Base-by-base conservation (phyloP, 1,284 basidiomycete genomes). In the Papiliotrema flavescens region DNA sequence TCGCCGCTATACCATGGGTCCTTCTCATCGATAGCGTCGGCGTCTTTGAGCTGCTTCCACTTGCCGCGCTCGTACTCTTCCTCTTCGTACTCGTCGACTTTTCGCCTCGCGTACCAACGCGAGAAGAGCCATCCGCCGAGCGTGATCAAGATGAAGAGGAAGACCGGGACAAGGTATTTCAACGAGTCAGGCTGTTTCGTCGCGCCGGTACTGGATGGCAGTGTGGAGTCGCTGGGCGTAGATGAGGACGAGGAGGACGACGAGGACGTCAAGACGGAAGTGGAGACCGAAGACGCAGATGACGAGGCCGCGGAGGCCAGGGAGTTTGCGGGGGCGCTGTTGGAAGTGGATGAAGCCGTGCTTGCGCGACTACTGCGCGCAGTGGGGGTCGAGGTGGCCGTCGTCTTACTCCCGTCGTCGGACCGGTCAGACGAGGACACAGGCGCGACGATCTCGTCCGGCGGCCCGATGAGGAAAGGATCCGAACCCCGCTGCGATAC, bases 101-200 rank as follows among this genome's bases (percentile, higher is more conserved):
- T 47, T 26, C 11, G n/a, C 8, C 51, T 48, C 9, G 34, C 49
- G n/a, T 57, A 54, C 36, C 51, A 61, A 46, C 49, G 51, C n/a
- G 51, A 49, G 42, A 53, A 61, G 8, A 49, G 39, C 45, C 53
- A 63, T 3, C 50, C 59, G n/a, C 17, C 43, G 17, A 65, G 20
- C 15, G 57, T 63, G 39, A 63, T 58, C 13, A 59, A 6, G 26
- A 66, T 56, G 37, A 62, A 43, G 34, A 62, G 42, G 45, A 66
- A 64, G n/a, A 66, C 55, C 19, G 62, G 62, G 1, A 61, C 59
- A 26, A 65, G 56, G 24, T 61, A 63, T 43, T 47, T 28, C 9
- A 64, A 46, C 3, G 55, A 56, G 5, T 51, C 56, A 3, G 54
- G 53, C 52, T 61, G 59, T 34, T 43, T 19, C n/a, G 34, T 39